Base-by-base conservation (phyloP, 208 protist species). In the Wallacemonas sp. region DNA sequence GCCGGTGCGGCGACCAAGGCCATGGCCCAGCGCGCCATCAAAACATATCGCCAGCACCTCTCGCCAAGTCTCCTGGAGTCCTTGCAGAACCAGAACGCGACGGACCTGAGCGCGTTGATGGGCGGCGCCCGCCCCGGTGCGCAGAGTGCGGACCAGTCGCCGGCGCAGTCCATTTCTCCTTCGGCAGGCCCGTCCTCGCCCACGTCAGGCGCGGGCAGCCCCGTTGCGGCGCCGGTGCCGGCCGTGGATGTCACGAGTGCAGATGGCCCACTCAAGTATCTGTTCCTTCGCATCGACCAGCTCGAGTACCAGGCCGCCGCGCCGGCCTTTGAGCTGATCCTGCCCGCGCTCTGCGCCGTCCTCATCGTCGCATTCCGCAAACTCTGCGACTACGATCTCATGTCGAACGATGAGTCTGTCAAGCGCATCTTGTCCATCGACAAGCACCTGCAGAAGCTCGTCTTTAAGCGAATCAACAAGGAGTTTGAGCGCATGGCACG, bases 341-440 rank as follows among this genome's bases (percentile, higher is more conserved):
- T 90, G 8, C 75, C 83, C 8, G 66, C 84, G 0, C 47, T 93
- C 23, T 90, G 78, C 64, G 66, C 74, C 0, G 64, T 83, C 9
- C 71, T 93, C 5, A 83, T 76, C 33, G 73, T 83, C 30, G 70
- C 74, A n/a, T 93, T 91, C 61, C 78, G 80, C 24, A 71, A 78
- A 14, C 63, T 93, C 24, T 81, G 81, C 44, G 84, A 93, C 66
- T 88, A 89, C 60, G 81, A 90, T 38, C 26, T 81, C 33, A 64
- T 84, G 60, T 36, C 24, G 5, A 63, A 74, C 49, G 72, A 76
- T 14, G 75, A 77, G 21, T 65, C 46, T 17, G 68, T 81, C 34
- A 77, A 72, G 49, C 75, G 80, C 49, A 67, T 89, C 32, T 68
- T 93, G 9, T 83, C 79, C n/a, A 84, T 90, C 74, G 87, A 93